Conservation (phyloP, 2,329 filamentous ascomycete species). For the Microsporum canis region DNA sequence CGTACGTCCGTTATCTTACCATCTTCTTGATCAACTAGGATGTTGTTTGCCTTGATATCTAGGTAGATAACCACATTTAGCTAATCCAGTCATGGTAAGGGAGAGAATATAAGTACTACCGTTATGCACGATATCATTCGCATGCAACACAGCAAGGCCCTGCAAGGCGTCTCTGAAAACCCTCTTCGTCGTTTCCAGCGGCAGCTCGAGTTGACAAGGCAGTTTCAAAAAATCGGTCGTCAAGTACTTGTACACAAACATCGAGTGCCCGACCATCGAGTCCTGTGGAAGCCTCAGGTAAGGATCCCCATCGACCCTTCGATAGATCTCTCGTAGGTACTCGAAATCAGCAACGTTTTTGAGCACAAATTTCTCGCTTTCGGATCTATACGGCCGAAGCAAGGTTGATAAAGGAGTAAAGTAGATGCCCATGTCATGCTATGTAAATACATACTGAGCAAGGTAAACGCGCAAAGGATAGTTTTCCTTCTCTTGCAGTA, state of each 20-base stretch:
- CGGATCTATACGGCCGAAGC: background rate
- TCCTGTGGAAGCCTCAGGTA: conserved; percentile 30
- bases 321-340: conserved; percentile 14
- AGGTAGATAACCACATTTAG: background rate
- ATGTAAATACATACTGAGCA: background rate
- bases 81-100: no score
- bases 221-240: conserved; percentile 30
- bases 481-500: background rate
- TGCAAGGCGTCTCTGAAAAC: conserved; percentile 33
- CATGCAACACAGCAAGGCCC: background rate
- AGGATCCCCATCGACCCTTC: conserved; percentile 13
- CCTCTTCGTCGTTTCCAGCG: conserved; percentile 28
- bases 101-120: background rate
- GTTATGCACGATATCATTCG: conserved; percentile 15
- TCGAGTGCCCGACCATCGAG: conserved; percentile 31
- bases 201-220: conserved; percentile 29
- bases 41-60: conserved; percentile 28
- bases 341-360: conserved; percentile 16
- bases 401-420: no score
- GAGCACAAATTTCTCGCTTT: conserved; percentile 1
- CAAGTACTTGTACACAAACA: conserved; percentile 36
- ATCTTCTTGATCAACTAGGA: conserved; percentile 21
- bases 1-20: conserved; percentile 15
- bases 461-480: background rate
- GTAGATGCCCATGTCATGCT: no score